These are phyloP conservation scores for Plasmodium coatneyi DNA, from an alignment of 169 alveolate genomes.

Conservation along the genomic window DNA sequence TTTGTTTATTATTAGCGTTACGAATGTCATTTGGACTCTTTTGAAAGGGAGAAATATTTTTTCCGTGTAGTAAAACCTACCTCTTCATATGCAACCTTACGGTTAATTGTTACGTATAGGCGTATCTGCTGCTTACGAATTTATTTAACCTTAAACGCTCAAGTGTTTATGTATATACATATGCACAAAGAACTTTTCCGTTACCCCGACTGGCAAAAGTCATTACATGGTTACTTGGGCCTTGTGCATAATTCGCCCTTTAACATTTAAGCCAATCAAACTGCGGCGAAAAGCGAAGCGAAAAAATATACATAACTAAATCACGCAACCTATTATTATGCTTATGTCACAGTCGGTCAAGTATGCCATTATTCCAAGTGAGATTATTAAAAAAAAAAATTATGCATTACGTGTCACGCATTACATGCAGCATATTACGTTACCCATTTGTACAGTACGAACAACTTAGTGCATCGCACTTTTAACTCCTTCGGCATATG, in stretches of 20 bases:
- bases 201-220: background rate
- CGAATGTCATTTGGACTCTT: background rate
- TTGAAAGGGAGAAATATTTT: background rate
- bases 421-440: background rate
- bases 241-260: background rate
- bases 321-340: background rate
- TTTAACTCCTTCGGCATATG: background rate
- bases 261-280: background rate
- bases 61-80: background rate
- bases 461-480: background rate
- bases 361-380: background rate
- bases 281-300: background rate
- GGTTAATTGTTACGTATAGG: background rate
- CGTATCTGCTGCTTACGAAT: background rate
- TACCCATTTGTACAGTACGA: background rate
- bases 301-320: background rate
- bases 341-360: background rate
- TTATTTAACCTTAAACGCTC: background rate
- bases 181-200: background rate
- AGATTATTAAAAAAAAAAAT: too few relatives aligned
- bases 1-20: background rate
- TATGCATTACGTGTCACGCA: background rate
- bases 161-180: background rate
- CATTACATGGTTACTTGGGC: background rate
- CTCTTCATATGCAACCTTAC: background rate